Evolutionary conservation across 768 basidiomycete species (phyloP).

Genomic region (Melanogaster broomeanus): DNA sequence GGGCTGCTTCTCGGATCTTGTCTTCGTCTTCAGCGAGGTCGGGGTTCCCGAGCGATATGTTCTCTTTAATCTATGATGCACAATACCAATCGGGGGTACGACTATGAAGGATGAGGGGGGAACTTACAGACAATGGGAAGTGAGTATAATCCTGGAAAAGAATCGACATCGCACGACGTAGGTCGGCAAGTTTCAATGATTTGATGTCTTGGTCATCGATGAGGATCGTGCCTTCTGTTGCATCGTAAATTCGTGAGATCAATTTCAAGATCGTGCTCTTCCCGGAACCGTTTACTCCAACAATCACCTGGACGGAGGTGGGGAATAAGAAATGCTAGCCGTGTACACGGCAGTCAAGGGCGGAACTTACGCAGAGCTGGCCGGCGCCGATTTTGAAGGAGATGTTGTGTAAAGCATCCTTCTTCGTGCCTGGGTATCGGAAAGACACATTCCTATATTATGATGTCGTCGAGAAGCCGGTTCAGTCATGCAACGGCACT

Average conservation of each 20-base stretch:
- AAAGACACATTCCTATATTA: constrained; percentile 65
- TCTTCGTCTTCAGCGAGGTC: constrained; percentile 50
- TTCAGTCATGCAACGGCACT: background rate
- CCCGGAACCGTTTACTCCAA: constrained; percentile 77
- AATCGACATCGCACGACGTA: constrained; percentile 68
- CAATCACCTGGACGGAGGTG: constrained; percentile 54
- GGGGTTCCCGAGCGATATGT: constrained; percentile 76
- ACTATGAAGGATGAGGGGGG: background rate
- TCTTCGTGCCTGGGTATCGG: constrained; percentile 55
- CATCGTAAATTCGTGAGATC: constrained; percentile 69
- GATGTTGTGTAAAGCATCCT: constrained; percentile 56
- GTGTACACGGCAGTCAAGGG: background rate
- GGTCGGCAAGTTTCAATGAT: constrained; percentile 57
- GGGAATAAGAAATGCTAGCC: background rate
- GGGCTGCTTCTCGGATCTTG: constrained; percentile 65
- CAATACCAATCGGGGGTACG: background rate
- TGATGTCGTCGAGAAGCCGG: constrained; percentile 2
- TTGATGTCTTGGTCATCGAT: constrained; percentile 65
- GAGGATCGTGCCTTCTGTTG: constrained; percentile 64
- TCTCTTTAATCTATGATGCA: constrained; percentile 62
- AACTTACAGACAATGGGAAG: constrained; percentile 72
- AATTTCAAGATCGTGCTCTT: constrained; percentile 83
- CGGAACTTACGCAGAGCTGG: constrained; percentile 67
- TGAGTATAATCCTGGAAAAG: constrained; percentile 83
- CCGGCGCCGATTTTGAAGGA: constrained; percentile 72